phyloP scores from a whole-genome alignment of 2,329 filamentous ascomycete species.

The Fusarium pseudocircinatum region DNA sequence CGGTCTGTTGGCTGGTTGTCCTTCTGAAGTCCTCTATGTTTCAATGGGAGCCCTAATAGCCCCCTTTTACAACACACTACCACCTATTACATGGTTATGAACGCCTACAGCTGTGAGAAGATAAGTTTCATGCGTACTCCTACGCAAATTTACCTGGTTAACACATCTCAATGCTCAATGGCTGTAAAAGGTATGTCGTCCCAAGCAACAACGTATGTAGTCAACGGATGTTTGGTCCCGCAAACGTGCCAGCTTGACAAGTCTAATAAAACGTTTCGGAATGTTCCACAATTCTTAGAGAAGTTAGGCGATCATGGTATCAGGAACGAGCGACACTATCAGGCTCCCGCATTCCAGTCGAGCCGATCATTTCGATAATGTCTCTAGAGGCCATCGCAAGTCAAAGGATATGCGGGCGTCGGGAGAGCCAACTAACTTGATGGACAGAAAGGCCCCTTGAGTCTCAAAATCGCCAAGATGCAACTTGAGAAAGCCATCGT shows the following conservation, averaged over 20 bases:
- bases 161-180: background rate
- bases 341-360: conserved; percentile 11
- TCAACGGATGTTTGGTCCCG: conserved; percentile 57
- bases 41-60: background rate
- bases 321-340: background rate
- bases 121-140: background rate
- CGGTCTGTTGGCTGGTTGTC: no score
- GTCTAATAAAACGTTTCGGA: background rate
- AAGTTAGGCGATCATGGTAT: background rate
- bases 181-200: background rate
- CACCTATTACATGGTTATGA: no score
- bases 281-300: background rate
- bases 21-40: background rate
- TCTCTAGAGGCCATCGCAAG: background rate
- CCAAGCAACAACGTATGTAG: background rate
- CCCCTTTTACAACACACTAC: background rate
- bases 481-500: background rate
- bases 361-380: background rate
- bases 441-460: background rate
- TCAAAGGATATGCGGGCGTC: background rate
- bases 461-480: background rate
- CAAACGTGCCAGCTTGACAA: conserved; percentile 3
- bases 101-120: background rate
- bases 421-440: background rate
- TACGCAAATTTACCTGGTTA: no score